Base-by-base conservation (phyloP, 2,329 filamentous ascomycete species). In the Hypoxylon sp. region DNA sequence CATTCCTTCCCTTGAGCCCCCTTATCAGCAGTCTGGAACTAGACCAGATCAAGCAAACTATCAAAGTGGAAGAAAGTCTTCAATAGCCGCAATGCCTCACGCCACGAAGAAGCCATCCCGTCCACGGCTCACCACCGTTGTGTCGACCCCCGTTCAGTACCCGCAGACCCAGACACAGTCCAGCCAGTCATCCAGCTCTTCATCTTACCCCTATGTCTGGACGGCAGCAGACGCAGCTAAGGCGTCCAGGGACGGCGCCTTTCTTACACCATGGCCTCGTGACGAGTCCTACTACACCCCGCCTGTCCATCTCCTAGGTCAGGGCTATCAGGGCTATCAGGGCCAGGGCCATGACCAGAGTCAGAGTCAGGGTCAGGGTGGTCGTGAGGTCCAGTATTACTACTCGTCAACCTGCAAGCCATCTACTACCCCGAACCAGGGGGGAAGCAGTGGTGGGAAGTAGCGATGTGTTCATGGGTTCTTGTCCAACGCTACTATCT, bases 191-290 rank as follows among this genome's bases (percentile, higher is more conserved):
- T 51, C 59, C 10, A 5, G 3, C 37, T 44, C 62, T 22, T 52
- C 44, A 14, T 42, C 59, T 5, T 17, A 51, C 31, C 24, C 53
- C 4, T 55, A 60, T 19, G 22, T 3, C 19, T 73, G 71, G 71
- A 71, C 68, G 0, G 66, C 71, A 9, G 37, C 55, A 5, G 69
- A 73, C 29, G 69, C 71, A 3, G 71, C 71, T 24, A 61, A 64
- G 42, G 61, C 63, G 4, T 71, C 69, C 5, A 24, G 54, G 26
- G 63, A 59, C 24, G 71, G 71, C 19, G 69, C 71, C 3, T 73
- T 68, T 47, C 59, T 73, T 2, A 59, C 69, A 1, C 59, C 71
- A 5, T 73, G 71, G 71, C 69, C 71, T 10, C 48, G 51, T n/a
- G 63, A 71, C 8, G 61, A 73, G 52, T 3, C 54, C 3, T 73